phyloP scores from a whole-genome alignment of 306 rosid genomes.

The Cicer judaicum region DNA sequence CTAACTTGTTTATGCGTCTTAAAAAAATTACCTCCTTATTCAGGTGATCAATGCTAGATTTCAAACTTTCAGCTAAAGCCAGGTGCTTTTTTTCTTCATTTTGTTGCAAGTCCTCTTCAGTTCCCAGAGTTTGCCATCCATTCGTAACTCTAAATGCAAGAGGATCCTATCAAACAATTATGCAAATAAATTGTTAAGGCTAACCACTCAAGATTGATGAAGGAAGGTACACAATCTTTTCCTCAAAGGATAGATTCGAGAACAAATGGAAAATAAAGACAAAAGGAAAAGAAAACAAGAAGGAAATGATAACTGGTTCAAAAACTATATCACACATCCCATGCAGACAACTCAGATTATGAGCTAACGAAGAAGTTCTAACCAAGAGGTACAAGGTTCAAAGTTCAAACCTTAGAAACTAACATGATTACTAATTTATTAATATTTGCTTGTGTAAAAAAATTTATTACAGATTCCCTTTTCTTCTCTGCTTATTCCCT shows the following conservation, averaged over 20 bases:
- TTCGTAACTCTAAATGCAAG: conserved; percentile 48
- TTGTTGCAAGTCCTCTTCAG: conserved; percentile 53
- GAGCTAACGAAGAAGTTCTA: neutral
- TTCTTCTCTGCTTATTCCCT: conserved; percentile 21
- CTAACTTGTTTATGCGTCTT: conserved; percentile 5
- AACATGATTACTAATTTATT: neutral
- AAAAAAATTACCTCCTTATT: conserved; percentile 69
- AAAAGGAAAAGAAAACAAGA: conserved; percentile 25
- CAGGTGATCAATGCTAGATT: conserved; percentile 79
- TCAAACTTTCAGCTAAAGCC: conserved; percentile 66
- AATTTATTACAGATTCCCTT: neutral
- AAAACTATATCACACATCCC: neutral
- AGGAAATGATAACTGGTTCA: conserved; percentile 15
- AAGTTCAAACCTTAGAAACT: neutral
- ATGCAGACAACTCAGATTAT: neutral
- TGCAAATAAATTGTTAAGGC: conserved; percentile 40
- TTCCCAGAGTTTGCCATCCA: conserved; percentile 50
- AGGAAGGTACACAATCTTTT: conserved; percentile 15
- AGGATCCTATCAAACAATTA: conserved; percentile 62
- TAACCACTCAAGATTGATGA: conserved; percentile 34
- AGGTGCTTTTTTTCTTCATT: conserved; percentile 60
- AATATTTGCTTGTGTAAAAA: neutral
- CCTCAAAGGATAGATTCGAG: conserved; percentile 17
- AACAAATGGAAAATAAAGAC: conserved; percentile 33
- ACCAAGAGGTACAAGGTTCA: neutral